Percentiles rank a stretch among this genome's conserved stretches.
These are phyloP conservation scores for Pichiaceae sp. DNA, from an alignment of 1,139 yeast genomes.

Conservation along the genomic window DNA sequence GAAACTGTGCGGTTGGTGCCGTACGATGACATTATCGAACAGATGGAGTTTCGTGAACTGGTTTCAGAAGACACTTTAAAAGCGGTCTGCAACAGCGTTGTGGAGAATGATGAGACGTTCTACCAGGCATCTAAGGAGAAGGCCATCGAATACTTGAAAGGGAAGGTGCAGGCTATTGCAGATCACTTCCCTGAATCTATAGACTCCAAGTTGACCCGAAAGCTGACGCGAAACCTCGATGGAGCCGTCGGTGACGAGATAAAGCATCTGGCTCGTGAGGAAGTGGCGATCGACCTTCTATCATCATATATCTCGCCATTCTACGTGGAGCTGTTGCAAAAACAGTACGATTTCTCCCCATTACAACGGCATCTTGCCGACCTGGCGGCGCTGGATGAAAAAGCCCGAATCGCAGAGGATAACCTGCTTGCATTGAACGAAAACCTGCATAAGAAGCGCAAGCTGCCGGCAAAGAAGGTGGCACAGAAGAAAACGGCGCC, in stretches of 20 bases:
- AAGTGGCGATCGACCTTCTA: slow-evolving; percentile 18
- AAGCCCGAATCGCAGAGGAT: slow-evolving; percentile 29
- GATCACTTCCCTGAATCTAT: slow-evolving; percentile 25
- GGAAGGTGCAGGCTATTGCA: slow-evolving; percentile 26
- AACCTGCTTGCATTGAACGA: slow-evolving; percentile 26
- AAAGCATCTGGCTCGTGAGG: slow-evolving; percentile 8
- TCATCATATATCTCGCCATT: slow-evolving; percentile 17
- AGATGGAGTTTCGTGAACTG: slow-evolving; percentile 24
- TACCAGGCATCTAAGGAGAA: slow-evolving; percentile 34
- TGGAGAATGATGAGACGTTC: slow-evolving; percentile 40
- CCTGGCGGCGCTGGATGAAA: slow-evolving; percentile 24
- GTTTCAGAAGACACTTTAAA: slow-evolving; percentile 21
- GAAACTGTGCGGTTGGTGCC: slow-evolving; percentile 31
- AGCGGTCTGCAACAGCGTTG: slow-evolving; percentile 34
- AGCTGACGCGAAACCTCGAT: slow-evolving; percentile 14
- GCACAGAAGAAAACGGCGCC: slow-evolving; percentile 23
- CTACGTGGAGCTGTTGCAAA: slow-evolving; percentile 11
- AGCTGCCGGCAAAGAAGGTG: slow-evolving; percentile 7
- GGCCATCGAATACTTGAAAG: slow-evolving; percentile 26
- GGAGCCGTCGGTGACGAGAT: slow-evolving; percentile 9
- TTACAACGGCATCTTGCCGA: slow-evolving; percentile 27
- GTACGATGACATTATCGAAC: slow-evolving; percentile 42
- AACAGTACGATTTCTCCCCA: slow-evolving; percentile 23
- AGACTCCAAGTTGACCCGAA: slow-evolving; percentile 18
- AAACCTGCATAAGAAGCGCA: slow-evolving; percentile 14